phyloP scores from a whole-genome alignment of 106 monocot species.

The Apostasia shenzhenica region DNA sequence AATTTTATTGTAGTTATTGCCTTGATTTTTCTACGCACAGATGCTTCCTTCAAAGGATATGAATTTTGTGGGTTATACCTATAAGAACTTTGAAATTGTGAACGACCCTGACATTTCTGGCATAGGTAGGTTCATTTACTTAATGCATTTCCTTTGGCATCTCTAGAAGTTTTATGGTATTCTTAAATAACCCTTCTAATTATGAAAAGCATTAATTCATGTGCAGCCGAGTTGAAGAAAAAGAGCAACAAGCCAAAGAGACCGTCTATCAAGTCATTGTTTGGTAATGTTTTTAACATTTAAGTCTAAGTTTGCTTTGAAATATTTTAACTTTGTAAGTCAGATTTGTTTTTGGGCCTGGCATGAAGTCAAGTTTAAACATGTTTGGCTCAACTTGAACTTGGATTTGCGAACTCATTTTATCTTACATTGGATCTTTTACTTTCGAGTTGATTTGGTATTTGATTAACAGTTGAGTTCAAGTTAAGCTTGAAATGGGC shows the following conservation, averaged over 20 bases:
- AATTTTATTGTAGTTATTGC: background rate
- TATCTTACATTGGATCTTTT: too few species aligned
- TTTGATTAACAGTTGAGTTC: too few species aligned
- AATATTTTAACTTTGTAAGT: background rate
- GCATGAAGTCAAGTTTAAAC: too few species aligned
- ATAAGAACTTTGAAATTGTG: slow-evolving; percentile 58
- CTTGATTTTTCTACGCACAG: slow-evolving; percentile 13
- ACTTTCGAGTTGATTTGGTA: too few species aligned
- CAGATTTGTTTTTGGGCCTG: too few species aligned
- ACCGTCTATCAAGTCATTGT: slow-evolving; percentile 54
- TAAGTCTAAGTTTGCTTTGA: background rate
- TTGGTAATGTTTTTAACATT: slow-evolving; percentile 27
- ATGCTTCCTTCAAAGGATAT: slow-evolving; percentile 59
- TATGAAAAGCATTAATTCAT: background rate
- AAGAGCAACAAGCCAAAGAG: slow-evolving; percentile 55
- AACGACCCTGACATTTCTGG: slow-evolving; percentile 39
- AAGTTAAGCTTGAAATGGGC: too few species aligned
- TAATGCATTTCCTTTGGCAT: background rate
- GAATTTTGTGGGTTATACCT: slow-evolving; percentile 60
- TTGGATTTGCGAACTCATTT: too few species aligned
- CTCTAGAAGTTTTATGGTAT: background rate
- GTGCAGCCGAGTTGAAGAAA: slow-evolving; percentile 53
- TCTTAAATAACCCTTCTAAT: background rate
- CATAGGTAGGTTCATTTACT: slow-evolving; percentile 21
- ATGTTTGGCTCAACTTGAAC: too few species aligned